Conservation (phyloP, 2,329 filamentous ascomycete genomes). For the Venturia pyrina region DNA sequence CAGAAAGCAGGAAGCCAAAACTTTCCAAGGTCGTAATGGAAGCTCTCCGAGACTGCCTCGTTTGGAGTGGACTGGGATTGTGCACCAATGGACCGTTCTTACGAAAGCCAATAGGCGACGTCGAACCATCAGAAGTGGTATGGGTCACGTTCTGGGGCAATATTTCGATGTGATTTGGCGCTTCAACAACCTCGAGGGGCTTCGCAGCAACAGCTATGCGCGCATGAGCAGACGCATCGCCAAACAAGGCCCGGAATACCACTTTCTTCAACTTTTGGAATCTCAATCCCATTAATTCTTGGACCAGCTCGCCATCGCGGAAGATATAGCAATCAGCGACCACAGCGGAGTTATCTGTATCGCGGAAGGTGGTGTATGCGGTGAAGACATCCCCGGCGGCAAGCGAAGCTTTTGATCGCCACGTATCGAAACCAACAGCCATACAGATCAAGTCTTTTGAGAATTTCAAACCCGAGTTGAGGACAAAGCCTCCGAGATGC, state of each 20-base stretch:
- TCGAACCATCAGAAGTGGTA: no score
- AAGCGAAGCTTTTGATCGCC: no score
- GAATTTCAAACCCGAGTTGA: constrained; percentile 7
- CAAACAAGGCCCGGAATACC: no score
- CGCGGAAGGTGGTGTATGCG: constrained; percentile 34
- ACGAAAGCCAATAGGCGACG: constrained; percentile 17
- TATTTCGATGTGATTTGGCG: no score
- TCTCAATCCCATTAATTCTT: constrained; percentile 49
- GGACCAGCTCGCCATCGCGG: constrained; percentile 46
- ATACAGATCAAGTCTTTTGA: neutral
- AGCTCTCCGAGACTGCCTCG: neutral
- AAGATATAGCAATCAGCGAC: constrained; percentile 51
- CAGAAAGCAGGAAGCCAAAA: constrained; percentile 42
- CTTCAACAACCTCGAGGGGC: no score
- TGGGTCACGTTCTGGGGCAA: neutral
- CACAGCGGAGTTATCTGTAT: constrained; percentile 38
- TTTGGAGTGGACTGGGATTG: neutral
- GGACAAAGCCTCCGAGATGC: constrained; percentile 5
- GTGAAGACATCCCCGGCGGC: no score
- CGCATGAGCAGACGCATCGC: constrained; percentile 18
- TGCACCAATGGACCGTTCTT: neutral
- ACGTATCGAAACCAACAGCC: neutral
- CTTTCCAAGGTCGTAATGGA: neutral
- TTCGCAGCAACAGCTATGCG: constrained; percentile 12
- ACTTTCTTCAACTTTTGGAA: constrained; percentile 17